A percentile compares a stretch with the other conserved stretches of the same genome.
Conservation (phyloP, 2,329 filamentous ascomycete genomes). For the Exophiala spinifera region DNA sequence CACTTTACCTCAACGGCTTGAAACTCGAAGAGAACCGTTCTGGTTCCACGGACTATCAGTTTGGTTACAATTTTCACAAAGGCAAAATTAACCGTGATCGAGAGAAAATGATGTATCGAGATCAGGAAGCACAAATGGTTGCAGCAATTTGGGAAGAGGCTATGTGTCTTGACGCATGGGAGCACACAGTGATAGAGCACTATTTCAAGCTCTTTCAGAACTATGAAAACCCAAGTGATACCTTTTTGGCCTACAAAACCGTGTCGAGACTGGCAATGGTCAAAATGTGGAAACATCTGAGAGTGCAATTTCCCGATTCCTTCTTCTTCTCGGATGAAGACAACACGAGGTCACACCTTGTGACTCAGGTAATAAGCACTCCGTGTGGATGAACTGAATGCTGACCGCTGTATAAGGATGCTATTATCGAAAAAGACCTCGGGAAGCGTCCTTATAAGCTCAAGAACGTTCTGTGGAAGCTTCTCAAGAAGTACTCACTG, state of each 20-base stretch:
- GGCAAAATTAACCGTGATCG: slow-evolving; percentile 19
- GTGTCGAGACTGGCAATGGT: slow-evolving; percentile 14
- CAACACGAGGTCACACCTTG: background rate
- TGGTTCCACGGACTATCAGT: background rate
- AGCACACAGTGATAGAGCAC: slow-evolving; percentile 4
- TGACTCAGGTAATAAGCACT: background rate
- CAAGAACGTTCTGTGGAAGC: slow-evolving; percentile 5
- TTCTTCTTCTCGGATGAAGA: slow-evolving; percentile 9
- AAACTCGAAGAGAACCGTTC: slow-evolving; percentile 2
- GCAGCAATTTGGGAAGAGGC: slow-evolving; percentile 18
- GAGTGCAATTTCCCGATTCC: background rate
- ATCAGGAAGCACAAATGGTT: slow-evolving; percentile 15
- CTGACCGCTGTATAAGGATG: background rate
- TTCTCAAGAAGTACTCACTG: slow-evolving; percentile 11
- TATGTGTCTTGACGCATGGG: background rate
- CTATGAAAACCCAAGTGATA: slow-evolving; percentile 20
- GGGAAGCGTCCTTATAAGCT: slow-evolving; percentile 6
- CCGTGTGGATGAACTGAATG: no score
- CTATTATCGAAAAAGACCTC: slow-evolving; percentile 9
- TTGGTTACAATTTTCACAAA: slow-evolving; percentile 15
- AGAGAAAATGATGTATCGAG: slow-evolving; percentile 4
- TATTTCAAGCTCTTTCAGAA: slow-evolving; percentile 29
- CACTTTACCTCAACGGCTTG: slow-evolving; percentile 22
- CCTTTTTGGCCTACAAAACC: slow-evolving; percentile 10
- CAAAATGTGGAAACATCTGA: slow-evolving; percentile 23